Evolutionary conservation across 2,329 filamentous ascomycete genomes (phyloP).

Genomic region (Neofusicoccum sp.): DNA sequence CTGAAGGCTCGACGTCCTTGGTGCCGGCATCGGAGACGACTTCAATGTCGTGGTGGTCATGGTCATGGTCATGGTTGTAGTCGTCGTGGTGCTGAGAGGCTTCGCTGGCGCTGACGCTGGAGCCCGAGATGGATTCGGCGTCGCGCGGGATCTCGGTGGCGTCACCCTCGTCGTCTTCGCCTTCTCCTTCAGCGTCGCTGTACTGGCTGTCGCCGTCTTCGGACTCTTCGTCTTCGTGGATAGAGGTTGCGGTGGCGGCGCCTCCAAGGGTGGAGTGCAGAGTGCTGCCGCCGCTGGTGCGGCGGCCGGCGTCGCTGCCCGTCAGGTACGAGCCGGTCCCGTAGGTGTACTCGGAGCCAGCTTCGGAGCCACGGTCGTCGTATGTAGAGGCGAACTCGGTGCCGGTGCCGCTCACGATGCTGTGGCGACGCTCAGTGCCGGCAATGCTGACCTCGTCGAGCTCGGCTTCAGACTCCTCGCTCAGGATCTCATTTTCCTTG

Average conservation of each 20-base stretch:
- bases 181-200: not conserved
- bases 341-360: constrained; percentile 45
- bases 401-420: constrained; percentile 38
- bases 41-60: not conserved
- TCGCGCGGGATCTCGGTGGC: constrained; percentile 16
- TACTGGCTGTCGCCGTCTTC: constrained; percentile 22
- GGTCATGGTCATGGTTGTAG: not conserved
- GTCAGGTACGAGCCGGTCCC: constrained; percentile 51
- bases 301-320: constrained; percentile 46
- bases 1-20: constrained; percentile 10
- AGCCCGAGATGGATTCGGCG: constrained; percentile 8
- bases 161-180: constrained; percentile 21
- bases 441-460: constrained; percentile 31
- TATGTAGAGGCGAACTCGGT: constrained; percentile 49
- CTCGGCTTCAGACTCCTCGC: constrained; percentile 39
- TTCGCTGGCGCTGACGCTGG: not conserved
- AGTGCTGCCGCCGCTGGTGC: constrained; percentile 44
- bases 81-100: not conserved
- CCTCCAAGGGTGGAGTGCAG: constrained; percentile 19
- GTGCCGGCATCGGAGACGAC: not conserved
- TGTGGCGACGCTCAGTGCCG: constrained; percentile 42
- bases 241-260: not conserved
- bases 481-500: constrained; percentile 50
- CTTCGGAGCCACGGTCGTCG: constrained; percentile 39
- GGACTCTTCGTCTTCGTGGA: constrained; percentile 20